Percentiles rank a stretch among this genome's conserved stretches.
phyloP scores from a whole-genome alignment of 1,284 basidiomycete species.

The Fomitopsis schrenkii region DNA sequence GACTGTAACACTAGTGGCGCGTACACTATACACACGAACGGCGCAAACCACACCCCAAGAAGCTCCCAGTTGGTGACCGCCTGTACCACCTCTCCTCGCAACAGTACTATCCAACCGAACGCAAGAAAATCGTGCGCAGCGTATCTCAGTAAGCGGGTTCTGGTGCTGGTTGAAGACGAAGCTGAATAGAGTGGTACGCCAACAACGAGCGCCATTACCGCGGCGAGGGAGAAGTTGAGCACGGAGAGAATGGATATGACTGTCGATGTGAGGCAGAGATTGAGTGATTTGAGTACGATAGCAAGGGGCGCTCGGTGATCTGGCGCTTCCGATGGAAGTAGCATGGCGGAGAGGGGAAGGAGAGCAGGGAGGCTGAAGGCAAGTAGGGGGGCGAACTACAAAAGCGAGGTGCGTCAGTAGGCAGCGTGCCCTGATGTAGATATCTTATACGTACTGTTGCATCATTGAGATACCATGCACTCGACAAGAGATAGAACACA shows the following conservation, averaged over 20 bases:
- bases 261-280: constrained; percentile 76
- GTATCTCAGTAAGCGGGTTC: constrained; percentile 34
- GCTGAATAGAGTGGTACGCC: constrained; percentile 57
- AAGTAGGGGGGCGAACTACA: constrained; percentile 1
- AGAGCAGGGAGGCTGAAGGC: background rate
- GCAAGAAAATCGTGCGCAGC: constrained; percentile 42
- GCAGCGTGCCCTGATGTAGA: too few species aligned
- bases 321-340: background rate
- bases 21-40: constrained; percentile 70
- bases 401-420: background rate
- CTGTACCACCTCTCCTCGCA: constrained; percentile 36
- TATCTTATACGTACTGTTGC: constrained; percentile 31
- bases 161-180: constrained; percentile 27
- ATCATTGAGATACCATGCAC: constrained; percentile 35
- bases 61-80: constrained; percentile 71
- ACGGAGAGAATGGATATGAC: constrained; percentile 82
- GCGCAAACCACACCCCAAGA: constrained; percentile 70
- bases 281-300: constrained; percentile 62
- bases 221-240: constrained; percentile 87
- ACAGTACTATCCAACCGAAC: constrained; percentile 54
- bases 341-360: background rate
- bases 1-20: constrained; percentile 67
- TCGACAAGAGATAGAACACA: constrained; percentile 44
- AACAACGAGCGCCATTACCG: constrained; percentile 58
- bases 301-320: constrained; percentile 36